Conservation (phyloP, 306 rosid genomes). For the Begonia peltatifolia region DNA sequence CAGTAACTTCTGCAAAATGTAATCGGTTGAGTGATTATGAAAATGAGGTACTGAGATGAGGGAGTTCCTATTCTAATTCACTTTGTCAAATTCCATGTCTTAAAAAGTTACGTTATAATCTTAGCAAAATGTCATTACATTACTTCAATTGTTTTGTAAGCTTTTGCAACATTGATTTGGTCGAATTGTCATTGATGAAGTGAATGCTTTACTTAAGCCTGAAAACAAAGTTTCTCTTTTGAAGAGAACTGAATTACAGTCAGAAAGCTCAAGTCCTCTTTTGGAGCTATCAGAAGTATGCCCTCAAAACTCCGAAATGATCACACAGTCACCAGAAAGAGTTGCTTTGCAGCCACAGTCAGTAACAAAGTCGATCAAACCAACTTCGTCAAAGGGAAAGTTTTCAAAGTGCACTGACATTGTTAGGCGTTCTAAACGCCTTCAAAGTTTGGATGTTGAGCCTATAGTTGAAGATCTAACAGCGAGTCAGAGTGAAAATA, state of each 20-base stretch:
- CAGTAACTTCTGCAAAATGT: too few species aligned
- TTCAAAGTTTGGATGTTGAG: constrained; percentile 10
- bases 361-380: constrained; percentile 13
- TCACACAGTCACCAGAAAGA: constrained; percentile 2
- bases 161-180: neutral
- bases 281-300: constrained; percentile 4
- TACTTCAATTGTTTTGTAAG: neutral
- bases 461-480: constrained; percentile 16
- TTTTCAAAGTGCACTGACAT: neutral
- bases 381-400: constrained; percentile 11
- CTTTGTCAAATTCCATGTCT: neutral
- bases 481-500: constrained; percentile 20
- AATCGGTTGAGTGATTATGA: too few species aligned
- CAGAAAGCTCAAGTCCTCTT: neutral
- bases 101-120: neutral
- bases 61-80: neutral
- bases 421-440: constrained; percentile 47
- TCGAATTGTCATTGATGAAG: neutral
- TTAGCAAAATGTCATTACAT: neutral
- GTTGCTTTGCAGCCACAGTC: constrained; percentile 3
- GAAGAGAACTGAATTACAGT: constrained; percentile 2
- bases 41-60: too few species aligned
- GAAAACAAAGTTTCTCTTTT: constrained; percentile 4
- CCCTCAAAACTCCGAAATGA: neutral
- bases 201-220: neutral